Base-by-base conservation (phyloP, 805 yeast species). In the Clavispora phyllophila region DNA sequence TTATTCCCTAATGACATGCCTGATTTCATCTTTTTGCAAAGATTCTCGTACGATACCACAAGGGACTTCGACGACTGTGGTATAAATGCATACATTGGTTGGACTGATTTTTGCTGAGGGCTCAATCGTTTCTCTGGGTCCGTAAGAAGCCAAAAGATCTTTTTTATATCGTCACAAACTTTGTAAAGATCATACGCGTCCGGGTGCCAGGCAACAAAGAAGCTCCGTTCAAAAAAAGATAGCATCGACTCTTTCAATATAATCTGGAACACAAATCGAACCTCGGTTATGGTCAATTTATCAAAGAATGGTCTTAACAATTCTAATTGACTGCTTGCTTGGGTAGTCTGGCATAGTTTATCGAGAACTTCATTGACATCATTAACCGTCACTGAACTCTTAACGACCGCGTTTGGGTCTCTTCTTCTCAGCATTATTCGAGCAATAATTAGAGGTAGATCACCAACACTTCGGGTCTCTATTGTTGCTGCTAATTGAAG, bases 61-160 rank as follows among this genome's bases (percentile, higher is more conserved):
- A 81, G 66, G 46, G 79, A 82, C 27, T 75, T 70, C 0, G 95
- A 82, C 17, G 84, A 62, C 62, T 87, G 95, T 0, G 97, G 96
- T 18, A 76, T 73, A 60, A 89, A 91, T 14, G 84, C 82, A 23
- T 63, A 62, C 57, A 71, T 59, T 0, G 77, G 69, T 18, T 67
- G 65, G 0, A 82, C 62, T 6, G 65, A 60, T 18, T 71, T 60
- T 32, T 73, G 72, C 3, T 57, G 48, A 1, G 65, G 59, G 1
- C 71, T 55, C 9, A 85, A 60, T 34, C 81, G 58, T 13, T 53
- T 46, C 1, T 51, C 46, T 0, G 81, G 79, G 51, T 84, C 82
- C 41, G 66, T 57, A 7, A 88, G 63, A 57, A 72, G 67, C 45
- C 63, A 50, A 47, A 88, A 79, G 1, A 86, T 82, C 9, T 73